Percentiles rank a stretch among this genome's conserved stretches.
Conservation (phyloP, 345 rosid genomes). For the Eucalyptus globulus region DNA sequence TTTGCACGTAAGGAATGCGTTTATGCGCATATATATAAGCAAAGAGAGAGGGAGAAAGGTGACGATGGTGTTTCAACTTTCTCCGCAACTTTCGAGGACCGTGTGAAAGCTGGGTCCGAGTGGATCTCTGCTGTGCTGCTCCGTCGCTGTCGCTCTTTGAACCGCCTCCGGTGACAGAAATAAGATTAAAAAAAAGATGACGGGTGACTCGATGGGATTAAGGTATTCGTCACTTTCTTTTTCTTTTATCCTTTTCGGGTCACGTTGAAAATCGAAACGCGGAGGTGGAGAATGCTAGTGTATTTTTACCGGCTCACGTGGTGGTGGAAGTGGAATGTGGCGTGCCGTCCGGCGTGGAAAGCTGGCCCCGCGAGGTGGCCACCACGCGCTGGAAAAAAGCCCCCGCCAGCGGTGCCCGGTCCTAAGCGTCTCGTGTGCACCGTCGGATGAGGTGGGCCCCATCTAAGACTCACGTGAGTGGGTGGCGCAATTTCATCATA, state of each 20-base stretch:
- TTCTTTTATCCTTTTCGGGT: neutral
- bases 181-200: neutral
- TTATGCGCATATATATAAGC: neutral
- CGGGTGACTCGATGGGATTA: neutral
- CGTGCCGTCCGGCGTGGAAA: neutral
- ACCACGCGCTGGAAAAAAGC: neutral
- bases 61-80: neutral
- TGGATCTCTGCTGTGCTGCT: neutral
- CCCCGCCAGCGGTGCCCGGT: neutral
- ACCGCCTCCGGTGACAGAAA: neutral
- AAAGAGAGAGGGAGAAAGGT: neutral
- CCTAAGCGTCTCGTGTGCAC: neutral
- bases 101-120: neutral
- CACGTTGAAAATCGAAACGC: neutral
- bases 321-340: neutral
- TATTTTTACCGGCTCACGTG: neutral
- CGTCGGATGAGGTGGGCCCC: neutral
- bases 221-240: neutral
- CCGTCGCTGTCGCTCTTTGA: neutral
- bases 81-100: neutral
- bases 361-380: neutral
- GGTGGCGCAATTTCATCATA: too few species aligned
- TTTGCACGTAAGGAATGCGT: neutral
- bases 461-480: neutral
- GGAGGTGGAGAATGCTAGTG: neutral